A percentile compares a stretch with the other conserved stretches of the same genome.
Conservation (phyloP, 441 rosid species). For the Pelargonium hybrid region DNA sequence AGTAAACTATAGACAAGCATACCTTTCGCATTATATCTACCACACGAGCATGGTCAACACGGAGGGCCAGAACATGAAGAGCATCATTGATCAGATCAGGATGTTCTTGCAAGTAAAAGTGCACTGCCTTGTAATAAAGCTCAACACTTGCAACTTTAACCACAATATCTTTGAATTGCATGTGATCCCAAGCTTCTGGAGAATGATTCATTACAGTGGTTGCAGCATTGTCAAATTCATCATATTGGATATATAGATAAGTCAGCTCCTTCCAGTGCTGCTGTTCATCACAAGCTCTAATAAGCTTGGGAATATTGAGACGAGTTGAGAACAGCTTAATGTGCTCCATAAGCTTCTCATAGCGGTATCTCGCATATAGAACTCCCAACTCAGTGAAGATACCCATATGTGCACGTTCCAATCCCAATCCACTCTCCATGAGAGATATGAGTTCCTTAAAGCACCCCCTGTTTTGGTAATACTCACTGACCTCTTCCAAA, state of each 20-base stretch:
- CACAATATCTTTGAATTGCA: conserved; percentile 90
- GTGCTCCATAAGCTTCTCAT: conserved; percentile 99
- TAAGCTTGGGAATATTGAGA: conserved; percentile 95
- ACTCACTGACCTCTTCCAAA: conserved; percentile 94
- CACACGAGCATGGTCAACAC: conserved; percentile 95
- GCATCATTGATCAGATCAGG: conserved; percentile 93
- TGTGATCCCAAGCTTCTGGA: conserved; percentile 99
- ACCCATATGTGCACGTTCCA: conserved; percentile 99
- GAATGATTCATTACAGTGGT: conserved; percentile 99
- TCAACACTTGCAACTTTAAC: conserved; percentile 98
- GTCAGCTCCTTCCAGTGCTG: conserved; percentile 98
- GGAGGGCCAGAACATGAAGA: conserved; percentile 83
- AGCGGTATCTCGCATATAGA: conserved; percentile 94
- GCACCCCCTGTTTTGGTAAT: conserved; percentile 96
- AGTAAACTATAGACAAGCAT: no score
- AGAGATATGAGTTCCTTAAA: conserved; percentile 94
- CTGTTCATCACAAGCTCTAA: conserved; percentile 97
- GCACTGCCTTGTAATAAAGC: conserved; percentile 93
- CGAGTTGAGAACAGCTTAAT: conserved; percentile 94
- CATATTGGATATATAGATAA: conserved; percentile 80
- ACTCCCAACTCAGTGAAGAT: conserved; percentile 99
- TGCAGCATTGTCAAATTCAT: conserved; percentile 97
- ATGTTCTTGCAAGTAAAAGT: conserved; percentile 97
- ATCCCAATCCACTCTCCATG: conserved; percentile 98
- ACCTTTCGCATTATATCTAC: conserved; percentile 99